phyloP scores from a whole-genome alignment of 768 basidiomycete species.

The Termitomyces sp. region DNA sequence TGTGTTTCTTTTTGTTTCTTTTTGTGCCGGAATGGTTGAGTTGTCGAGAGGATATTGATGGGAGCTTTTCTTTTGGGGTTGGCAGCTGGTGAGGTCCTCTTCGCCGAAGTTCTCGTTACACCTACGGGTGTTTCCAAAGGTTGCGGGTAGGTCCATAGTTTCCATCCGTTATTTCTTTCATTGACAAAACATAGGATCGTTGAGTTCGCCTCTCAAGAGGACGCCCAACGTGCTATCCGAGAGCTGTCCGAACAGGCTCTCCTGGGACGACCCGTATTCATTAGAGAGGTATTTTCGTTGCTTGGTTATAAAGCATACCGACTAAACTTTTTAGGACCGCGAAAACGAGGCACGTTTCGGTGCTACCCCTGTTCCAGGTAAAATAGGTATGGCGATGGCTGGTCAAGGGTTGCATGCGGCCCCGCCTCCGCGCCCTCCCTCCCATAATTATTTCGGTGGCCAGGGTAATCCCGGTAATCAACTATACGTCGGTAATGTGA shows the following conservation, averaged over 20 bases:
- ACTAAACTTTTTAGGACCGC: constrained; percentile 64
- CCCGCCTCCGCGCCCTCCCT: constrained; percentile 80
- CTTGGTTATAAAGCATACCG: background rate
- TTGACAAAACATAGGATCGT: constrained; percentile 66
- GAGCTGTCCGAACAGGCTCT: constrained; percentile 88
- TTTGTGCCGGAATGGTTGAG: constrained; percentile 53
- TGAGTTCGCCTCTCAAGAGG: constrained; percentile 88
- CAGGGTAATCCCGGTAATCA: constrained; percentile 80
- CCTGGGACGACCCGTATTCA: constrained; percentile 93
- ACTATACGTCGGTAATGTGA: constrained; percentile 88
- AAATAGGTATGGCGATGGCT: constrained; percentile 94
- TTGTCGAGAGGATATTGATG: constrained; percentile 88
- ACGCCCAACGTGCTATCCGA: constrained; percentile 83
- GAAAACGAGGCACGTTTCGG: constrained; percentile 96
- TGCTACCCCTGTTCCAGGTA: constrained; percentile 91
- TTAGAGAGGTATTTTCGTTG: constrained; percentile 71
- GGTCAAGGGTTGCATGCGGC: constrained; percentile 80
- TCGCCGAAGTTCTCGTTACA: constrained; percentile 98
- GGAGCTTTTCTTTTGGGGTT: constrained; percentile 86
- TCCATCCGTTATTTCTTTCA: background rate
- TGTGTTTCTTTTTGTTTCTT: constrained; percentile 34
- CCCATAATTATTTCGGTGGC: constrained; percentile 68
- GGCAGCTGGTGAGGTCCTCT: constrained; percentile 99
- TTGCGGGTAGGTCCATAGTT: constrained; percentile 78
- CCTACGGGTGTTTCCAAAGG: constrained; percentile 97